Evolutionary conservation across 2,329 filamentous ascomycete species (phyloP).

Genomic region (Neofusicoccum parvum): DNA sequence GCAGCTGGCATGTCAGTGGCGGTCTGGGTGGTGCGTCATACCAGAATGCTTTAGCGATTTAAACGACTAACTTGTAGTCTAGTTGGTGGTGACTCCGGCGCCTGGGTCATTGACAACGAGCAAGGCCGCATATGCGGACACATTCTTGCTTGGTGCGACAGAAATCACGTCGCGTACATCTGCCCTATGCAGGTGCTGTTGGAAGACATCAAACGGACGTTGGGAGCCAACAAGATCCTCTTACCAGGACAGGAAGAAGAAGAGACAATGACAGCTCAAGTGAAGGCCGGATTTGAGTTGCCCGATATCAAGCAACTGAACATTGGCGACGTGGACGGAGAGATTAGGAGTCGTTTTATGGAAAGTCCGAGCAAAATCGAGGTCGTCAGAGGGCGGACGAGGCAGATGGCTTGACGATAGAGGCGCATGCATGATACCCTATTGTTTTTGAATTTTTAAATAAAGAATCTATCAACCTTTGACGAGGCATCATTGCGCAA

Average conservation of each 20-base stretch:
- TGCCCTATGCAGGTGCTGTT: conserved; percentile 92
- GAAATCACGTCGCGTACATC: conserved; percentile 83
- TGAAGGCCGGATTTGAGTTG: conserved; percentile 7
- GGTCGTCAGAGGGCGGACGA: neutral
- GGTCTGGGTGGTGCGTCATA: conserved; percentile 56
- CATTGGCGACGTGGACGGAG: conserved; percentile 10
- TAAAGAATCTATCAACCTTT: neutral
- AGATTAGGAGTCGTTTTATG: conserved; percentile 1
- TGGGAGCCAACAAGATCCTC: conserved; percentile 70
- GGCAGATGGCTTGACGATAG: conserved; percentile 17
- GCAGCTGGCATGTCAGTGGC: conserved; percentile 66
- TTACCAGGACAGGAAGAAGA: conserved; percentile 61
- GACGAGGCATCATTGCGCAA: neutral
- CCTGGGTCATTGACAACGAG: conserved; percentile 84
- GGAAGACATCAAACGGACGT: conserved; percentile 77
- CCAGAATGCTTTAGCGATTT: conserved; percentile 5
- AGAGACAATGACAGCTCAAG: neutral
- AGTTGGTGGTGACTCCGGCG: conserved; percentile 87
- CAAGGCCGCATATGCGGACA: conserved; percentile 85
- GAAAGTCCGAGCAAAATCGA: conserved; percentile 9
- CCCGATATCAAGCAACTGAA: conserved; percentile 6
- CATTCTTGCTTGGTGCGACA: conserved; percentile 82
- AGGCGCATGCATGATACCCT: neutral
- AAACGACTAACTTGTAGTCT: conserved; percentile 24
- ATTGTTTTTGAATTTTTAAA: neutral